A percentile compares a stretch with the other conserved stretches of the same genome.
phyloP scores from a whole-genome alignment of 75 land plant species.

The Larix kaempferi region DNA sequence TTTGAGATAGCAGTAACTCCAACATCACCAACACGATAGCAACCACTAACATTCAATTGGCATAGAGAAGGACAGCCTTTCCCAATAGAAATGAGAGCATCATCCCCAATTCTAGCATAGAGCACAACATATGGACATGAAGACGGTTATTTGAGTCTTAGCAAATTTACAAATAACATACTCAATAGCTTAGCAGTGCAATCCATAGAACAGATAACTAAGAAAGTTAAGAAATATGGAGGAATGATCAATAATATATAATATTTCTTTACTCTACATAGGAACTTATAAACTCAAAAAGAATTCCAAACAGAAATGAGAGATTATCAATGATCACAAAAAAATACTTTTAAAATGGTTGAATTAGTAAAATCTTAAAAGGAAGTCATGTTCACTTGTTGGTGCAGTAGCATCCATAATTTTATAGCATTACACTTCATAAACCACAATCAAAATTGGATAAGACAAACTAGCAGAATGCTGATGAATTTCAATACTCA shows the following conservation, averaged over 20 bases:
- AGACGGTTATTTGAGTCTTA: background rate
- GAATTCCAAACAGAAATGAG: background rate
- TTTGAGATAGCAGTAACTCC: conserved; percentile 79
- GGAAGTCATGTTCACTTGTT: background rate
- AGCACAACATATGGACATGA: background rate
- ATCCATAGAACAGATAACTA: background rate
- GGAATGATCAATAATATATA: background rate
- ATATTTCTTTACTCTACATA: background rate
- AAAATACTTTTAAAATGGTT: background rate
- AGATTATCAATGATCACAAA: background rate
- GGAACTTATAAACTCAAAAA: background rate
- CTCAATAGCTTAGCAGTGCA: background rate
- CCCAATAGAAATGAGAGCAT: conserved; percentile 75
- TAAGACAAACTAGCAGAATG: too few species aligned
- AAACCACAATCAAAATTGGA: background rate
- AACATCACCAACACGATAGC: conserved; percentile 76
- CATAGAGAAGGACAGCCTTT: conserved; percentile 59
- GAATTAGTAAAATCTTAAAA: background rate
- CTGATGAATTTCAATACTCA: too few species aligned
- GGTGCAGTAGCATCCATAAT: background rate
- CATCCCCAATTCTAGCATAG: conserved; percentile 77
- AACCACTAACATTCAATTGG: conserved; percentile 83
- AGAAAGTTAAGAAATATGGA: background rate
- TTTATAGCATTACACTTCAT: background rate
- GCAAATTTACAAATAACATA: background rate